These are phyloP conservation scores for Bipolaris cookei DNA, from an alignment of 2,329 filamentous ascomycete genomes.

Conservation along the genomic window DNA sequence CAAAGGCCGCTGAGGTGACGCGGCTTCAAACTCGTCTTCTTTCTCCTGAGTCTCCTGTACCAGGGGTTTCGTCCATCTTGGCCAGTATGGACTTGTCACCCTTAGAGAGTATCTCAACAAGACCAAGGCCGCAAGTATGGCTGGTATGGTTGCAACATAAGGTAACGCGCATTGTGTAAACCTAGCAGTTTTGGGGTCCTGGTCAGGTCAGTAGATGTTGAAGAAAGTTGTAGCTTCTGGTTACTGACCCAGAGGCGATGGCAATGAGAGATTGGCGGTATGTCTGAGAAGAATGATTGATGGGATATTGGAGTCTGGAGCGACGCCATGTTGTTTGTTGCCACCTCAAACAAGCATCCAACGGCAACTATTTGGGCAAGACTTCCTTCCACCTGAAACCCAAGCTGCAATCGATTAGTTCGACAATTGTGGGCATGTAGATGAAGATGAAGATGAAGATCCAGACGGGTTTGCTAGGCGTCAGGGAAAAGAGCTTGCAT, in stretches of 20 bases:
- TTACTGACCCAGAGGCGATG: constrained; percentile 38
- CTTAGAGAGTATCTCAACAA: constrained; percentile 46
- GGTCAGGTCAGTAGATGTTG: constrained; percentile 15
- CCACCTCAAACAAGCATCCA: constrained; percentile 1
- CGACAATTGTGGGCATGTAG: constrained; percentile 25
- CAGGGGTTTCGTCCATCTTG: constrained; percentile 61
- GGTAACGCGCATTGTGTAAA: constrained; percentile 53
- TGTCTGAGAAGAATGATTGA: constrained; percentile 16
- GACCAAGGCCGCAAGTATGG: constrained; percentile 46
- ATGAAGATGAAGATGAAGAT: background rate
- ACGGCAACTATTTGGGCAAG: constrained; percentile 19
- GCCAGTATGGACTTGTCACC: constrained; percentile 45
- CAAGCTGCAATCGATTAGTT: constrained; percentile 23
- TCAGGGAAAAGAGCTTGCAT: constrained; percentile 3
- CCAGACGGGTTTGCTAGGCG: constrained; percentile 12
- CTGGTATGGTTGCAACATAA: constrained; percentile 48
- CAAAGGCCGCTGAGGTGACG: constrained; percentile 37
- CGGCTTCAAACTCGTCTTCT: constrained; percentile 40
- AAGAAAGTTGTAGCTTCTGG: background rate
- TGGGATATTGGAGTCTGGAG: constrained; percentile 32
- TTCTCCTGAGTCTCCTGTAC: constrained; percentile 46
- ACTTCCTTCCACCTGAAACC: constrained; percentile 31
- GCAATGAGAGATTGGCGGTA: constrained; percentile 33
- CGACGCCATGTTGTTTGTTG: constrained; percentile 30
- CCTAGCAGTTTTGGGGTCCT: constrained; percentile 48